phyloP scores from a whole-genome alignment of 1,139 yeast species.

The Kurtzmaniella quercitrusa region DNA sequence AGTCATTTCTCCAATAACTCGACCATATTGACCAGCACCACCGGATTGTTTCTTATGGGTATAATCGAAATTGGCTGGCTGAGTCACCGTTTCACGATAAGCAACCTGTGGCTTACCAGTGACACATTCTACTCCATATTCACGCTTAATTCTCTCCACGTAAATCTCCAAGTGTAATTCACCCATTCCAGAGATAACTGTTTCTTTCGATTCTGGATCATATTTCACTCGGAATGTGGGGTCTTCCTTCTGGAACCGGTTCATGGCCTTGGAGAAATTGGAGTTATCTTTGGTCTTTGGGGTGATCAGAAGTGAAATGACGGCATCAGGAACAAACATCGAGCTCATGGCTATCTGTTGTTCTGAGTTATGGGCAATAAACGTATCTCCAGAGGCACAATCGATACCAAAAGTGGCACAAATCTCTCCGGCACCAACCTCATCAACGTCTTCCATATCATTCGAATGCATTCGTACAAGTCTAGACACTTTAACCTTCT shows the following conservation, averaged over 20 bases:
- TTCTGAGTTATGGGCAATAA: constrained; percentile 69
- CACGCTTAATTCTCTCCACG: constrained; percentile 97
- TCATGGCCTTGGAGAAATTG: constrained; percentile 88
- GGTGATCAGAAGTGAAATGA: constrained; percentile 83
- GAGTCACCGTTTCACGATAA: constrained; percentile 87
- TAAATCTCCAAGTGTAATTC: constrained; percentile 95
- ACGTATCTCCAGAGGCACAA: constrained; percentile 99
- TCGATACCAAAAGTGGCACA: constrained; percentile 99
- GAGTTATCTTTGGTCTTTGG: constrained; percentile 89
- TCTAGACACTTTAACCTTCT: constrained; percentile 91
- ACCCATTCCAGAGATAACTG: constrained; percentile 98
- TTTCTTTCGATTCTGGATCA: constrained; percentile 90
- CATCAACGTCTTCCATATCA: constrained; percentile 96
- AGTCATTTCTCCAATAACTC: constrained; percentile 83
- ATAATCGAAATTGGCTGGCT: constrained; percentile 70
- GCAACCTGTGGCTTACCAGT: constrained; percentile 99
- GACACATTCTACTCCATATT: constrained; percentile 90
- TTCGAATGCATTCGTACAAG: constrained; percentile 98
- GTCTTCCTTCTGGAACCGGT: constrained; percentile 96
- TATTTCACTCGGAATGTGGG: constrained; percentile 94
- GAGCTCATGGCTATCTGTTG: constrained; percentile 87
- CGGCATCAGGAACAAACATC: constrained; percentile 98
- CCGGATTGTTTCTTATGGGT: constrained; percentile 98
- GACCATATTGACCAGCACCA: constrained; percentile 99
- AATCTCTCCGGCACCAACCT: constrained; percentile 96